Percentiles rank a stretch among this genome's conserved stretches.
phyloP scores from a whole-genome alignment of 306 rosid species.

The Inga oerstediana region DNA sequence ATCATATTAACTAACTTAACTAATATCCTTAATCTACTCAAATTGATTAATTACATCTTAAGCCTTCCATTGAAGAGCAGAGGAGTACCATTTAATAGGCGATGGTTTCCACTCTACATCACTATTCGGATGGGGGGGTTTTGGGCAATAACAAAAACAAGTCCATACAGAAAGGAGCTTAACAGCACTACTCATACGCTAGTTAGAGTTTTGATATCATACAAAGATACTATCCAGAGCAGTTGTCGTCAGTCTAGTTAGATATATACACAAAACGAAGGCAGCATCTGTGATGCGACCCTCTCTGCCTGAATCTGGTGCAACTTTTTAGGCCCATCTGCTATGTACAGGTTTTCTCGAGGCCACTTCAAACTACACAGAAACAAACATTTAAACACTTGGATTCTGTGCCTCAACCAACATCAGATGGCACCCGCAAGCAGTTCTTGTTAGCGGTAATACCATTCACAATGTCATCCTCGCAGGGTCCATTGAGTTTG shows the following conservation, averaged over 20 bases:
- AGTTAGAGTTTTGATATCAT: neutral
- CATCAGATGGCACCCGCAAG: slow-evolving; percentile 51
- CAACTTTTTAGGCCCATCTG: slow-evolving; percentile 31
- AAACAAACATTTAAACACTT: slow-evolving; percentile 14
- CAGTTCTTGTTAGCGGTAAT: slow-evolving; percentile 35
- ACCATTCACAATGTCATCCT: slow-evolving; percentile 50
- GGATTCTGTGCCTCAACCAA: slow-evolving; percentile 31
- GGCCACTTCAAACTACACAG: slow-evolving; percentile 28
- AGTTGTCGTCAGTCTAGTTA: slow-evolving; percentile 17
- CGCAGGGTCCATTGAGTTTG: slow-evolving; percentile 48
- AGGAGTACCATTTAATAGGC: too few relatives aligned
- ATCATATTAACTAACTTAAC: too few relatives aligned
- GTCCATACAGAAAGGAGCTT: neutral
- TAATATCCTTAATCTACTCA: too few relatives aligned
- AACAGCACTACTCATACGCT: neutral
- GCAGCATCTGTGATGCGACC: slow-evolving; percentile 29
- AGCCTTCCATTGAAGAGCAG: too few relatives aligned
- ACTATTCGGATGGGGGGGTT: too few relatives aligned
- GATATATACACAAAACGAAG: slow-evolving; percentile 30
- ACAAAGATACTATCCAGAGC: neutral
- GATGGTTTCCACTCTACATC: too few relatives aligned
- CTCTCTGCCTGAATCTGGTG: slow-evolving; percentile 18
- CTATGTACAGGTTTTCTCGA: slow-evolving; percentile 49
- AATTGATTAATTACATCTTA: too few relatives aligned
- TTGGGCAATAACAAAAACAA: neutral